phyloP scores from a whole-genome alignment of 176 grass and related monocot genomes.

The Tuctoria greenei region DNA sequence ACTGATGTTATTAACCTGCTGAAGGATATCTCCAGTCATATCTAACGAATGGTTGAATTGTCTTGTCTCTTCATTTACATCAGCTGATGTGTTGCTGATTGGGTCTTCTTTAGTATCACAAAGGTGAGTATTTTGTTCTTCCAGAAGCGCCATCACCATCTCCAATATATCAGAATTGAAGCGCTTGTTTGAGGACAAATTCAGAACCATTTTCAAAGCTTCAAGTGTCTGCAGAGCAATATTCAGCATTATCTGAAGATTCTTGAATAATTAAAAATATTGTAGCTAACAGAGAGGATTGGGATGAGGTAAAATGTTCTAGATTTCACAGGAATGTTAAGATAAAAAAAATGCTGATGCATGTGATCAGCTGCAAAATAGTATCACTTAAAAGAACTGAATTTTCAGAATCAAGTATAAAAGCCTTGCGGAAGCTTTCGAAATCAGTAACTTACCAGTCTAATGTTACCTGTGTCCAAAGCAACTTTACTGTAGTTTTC shows the following conservation, averaged over 20 bases:
- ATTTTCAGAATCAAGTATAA: slow-evolving; percentile 8
- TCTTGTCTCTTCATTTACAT: slow-evolving; percentile 44
- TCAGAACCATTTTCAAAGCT: slow-evolving; percentile 75
- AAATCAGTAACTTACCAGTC: slow-evolving; percentile 44
- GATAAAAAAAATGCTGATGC: not conserved
- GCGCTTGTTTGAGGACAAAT: slow-evolving; percentile 64
- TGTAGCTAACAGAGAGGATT: not conserved
- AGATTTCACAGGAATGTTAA: not conserved
- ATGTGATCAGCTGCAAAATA: slow-evolving; percentile 13
- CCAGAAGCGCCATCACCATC: slow-evolving; percentile 60
- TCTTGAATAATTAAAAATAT: slow-evolving; percentile 16
- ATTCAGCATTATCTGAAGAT: slow-evolving; percentile 24
- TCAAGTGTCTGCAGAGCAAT: slow-evolving; percentile 71
- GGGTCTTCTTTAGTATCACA: slow-evolving; percentile 37
- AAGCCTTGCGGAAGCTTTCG: not conserved
- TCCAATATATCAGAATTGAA: slow-evolving; percentile 70
- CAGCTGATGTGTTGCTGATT: slow-evolving; percentile 34
- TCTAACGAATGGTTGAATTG: slow-evolving; percentile 65
- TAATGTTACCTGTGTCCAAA: slow-evolving; percentile 68
- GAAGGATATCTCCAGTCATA: slow-evolving; percentile 74
- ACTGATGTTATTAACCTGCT: slow-evolving; percentile 57
- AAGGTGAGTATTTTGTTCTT: slow-evolving; percentile 43
- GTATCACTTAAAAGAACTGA: slow-evolving; percentile 3
- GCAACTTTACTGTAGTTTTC: slow-evolving; percentile 94
- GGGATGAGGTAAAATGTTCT: not conserved